phyloP scores from a whole-genome alignment of 2,329 filamentous ascomycete genomes.

The Cercospora sp. region DNA sequence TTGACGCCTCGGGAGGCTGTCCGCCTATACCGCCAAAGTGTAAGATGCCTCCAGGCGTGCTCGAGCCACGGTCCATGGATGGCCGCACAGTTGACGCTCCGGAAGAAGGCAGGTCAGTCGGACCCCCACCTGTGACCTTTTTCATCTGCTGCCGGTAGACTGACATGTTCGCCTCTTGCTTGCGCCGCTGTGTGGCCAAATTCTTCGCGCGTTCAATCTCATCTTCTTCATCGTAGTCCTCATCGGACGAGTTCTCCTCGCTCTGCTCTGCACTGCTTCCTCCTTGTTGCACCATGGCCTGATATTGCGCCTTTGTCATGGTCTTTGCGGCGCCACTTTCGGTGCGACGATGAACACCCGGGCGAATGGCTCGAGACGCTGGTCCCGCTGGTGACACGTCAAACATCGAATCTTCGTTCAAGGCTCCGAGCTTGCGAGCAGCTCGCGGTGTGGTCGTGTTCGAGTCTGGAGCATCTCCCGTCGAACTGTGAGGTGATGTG shows the following conservation, averaged over 20 bases:
- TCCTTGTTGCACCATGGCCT: slow-evolving; percentile 69
- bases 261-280: slow-evolving; percentile 44
- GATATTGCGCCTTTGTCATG: slow-evolving; percentile 88
- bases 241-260: slow-evolving; percentile 54
- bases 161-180: slow-evolving; percentile 86
- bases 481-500: slow-evolving; percentile 30
- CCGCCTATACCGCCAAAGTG: slow-evolving; percentile 38
- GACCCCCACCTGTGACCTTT: slow-evolving; percentile 81
- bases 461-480: slow-evolving; percentile 29
- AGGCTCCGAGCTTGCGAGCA: slow-evolving; percentile 11
- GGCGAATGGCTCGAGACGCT: slow-evolving; percentile 36
- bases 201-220: slow-evolving; percentile 73
- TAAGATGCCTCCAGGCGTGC: slow-evolving; percentile 27
- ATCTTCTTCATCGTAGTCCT: slow-evolving; percentile 70
- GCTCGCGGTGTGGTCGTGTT: slow-evolving; percentile 34
- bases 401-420: slow-evolving; percentile 30
- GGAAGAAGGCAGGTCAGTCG: slow-evolving; percentile 45
- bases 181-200: slow-evolving; percentile 73
- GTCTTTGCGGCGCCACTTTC: slow-evolving; percentile 57
- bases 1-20: slow-evolving; percentile 30
- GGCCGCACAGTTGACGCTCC: slow-evolving; percentile 52
- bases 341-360: slow-evolving; percentile 27
- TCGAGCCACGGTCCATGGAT: slow-evolving; percentile 55
- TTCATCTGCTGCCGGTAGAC: slow-evolving; percentile 95
- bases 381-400: slow-evolving; percentile 38